Evolutionary conservation across 1,284 basidiomycete genomes (phyloP).

Genomic region (Ustilago cynodontis): DNA sequence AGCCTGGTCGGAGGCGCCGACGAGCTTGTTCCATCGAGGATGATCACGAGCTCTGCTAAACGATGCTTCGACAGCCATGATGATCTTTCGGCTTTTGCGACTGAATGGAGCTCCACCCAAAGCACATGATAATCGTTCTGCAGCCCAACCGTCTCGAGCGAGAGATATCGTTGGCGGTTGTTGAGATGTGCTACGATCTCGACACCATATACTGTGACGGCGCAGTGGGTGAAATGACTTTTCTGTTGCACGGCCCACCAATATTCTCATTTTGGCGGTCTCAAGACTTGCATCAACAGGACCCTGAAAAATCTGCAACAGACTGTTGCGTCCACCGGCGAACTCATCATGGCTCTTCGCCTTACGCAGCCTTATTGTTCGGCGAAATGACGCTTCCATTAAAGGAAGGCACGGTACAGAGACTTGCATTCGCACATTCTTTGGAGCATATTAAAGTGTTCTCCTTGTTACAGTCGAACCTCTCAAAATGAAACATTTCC

Average conservation of each 20-base stretch:
- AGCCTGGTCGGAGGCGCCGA: background rate
- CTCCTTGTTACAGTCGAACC: too few species aligned
- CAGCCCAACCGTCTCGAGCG: background rate
- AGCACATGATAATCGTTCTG: background rate
- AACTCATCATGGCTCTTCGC: background rate
- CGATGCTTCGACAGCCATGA: constrained; percentile 12
- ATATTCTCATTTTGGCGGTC: constrained; percentile 1
- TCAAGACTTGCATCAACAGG: background rate
- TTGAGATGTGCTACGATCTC: background rate
- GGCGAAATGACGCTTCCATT: background rate
- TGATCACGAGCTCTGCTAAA: constrained; percentile 28
- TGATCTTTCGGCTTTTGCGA: background rate
- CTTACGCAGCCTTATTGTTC: background rate
- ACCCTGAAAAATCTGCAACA: background rate
- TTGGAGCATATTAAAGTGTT: background rate
- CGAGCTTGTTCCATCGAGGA: constrained; percentile 36
- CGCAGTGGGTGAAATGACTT: background rate
- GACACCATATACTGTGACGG: background rate
- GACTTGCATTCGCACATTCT: background rate
- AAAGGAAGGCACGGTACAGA: background rate
- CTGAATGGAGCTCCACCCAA: background rate
- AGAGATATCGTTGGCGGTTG: background rate
- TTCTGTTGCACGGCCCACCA: constrained; percentile 11
- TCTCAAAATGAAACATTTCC: too few species aligned
- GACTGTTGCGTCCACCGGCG: background rate